Percentiles rank a stretch among this genome's conserved stretches.
Conservation (phyloP, 495 filamentous ascomycete genomes). For the Neurospora sp. region DNA sequence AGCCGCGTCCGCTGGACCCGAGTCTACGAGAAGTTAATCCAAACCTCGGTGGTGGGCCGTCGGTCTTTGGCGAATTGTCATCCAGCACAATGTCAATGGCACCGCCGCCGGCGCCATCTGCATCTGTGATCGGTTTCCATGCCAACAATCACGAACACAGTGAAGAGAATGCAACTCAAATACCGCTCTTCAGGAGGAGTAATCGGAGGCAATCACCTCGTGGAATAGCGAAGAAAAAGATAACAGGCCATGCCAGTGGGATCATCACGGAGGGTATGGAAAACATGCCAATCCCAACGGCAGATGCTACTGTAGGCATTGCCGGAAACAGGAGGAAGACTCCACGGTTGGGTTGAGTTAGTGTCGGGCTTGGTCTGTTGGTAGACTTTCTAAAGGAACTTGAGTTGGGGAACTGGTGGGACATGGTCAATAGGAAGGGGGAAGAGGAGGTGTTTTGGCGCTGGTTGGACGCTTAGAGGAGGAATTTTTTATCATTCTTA, state of each 20-base stretch:
- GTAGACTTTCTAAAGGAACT: not conserved
- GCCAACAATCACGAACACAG: constrained; percentile 21
- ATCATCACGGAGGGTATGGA: constrained; percentile 47
- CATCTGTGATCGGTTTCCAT: not conserved
- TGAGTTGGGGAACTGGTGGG: not conserved
- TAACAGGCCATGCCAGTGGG: constrained; percentile 11
- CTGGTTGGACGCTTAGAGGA: not conserved
- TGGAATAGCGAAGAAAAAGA: constrained; percentile 37
- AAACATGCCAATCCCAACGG: constrained; percentile 41
- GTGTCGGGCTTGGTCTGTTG: not conserved
- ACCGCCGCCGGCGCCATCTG: not conserved
- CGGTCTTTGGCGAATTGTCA: constrained; percentile 18
- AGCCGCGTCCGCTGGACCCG: constrained; percentile 9
- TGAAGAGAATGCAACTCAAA: constrained; percentile 7
- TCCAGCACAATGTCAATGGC: constrained; percentile 18
- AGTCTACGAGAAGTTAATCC: constrained; percentile 38
- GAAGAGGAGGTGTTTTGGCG: not conserved
- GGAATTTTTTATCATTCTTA: not conserved
- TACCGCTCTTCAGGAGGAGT: constrained; percentile 44
- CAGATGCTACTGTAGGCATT: constrained; percentile 28
- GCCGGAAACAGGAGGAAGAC: constrained; percentile 38
- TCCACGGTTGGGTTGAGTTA: constrained; percentile 30
- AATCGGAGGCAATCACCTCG: constrained; percentile 31
- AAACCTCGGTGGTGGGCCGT: constrained; percentile 16
- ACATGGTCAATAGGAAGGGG: not conserved